Percentiles rank a stretch among this genome's conserved stretches.
These are phyloP conservation scores for Calonectria crousiana DNA, from an alignment of 2,329 filamentous ascomycete genomes.

Conservation along the genomic window DNA sequence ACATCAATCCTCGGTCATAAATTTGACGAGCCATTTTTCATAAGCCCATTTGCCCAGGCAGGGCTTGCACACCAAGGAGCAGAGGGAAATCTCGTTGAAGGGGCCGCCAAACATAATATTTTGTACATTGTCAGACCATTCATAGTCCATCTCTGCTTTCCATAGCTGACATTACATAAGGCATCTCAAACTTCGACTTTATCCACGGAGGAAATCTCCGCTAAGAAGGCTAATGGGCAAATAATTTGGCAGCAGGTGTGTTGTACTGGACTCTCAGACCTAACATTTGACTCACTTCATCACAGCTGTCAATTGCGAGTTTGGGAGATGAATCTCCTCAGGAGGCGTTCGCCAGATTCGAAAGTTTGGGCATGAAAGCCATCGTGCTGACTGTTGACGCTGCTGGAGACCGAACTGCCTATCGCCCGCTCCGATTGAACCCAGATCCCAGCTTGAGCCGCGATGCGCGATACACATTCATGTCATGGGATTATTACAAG, in stretches of 20 bases:
- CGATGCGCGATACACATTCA: conserved; percentile 40
- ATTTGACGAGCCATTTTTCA: conserved; percentile 67
- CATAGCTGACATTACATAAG: conserved; percentile 28
- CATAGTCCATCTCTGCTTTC: background rate
- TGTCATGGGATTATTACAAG: conserved; percentile 54
- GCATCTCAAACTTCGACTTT: conserved; percentile 49
- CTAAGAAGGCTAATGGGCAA: conserved; percentile 51
- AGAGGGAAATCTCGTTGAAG: conserved; percentile 64
- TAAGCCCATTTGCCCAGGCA: conserved; percentile 61
- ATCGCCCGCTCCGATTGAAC: conserved; percentile 18
- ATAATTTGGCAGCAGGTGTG: conserved; percentile 53
- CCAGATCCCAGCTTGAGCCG: background rate
- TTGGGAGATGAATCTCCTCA: conserved; percentile 49
- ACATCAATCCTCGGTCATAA: conserved; percentile 67
- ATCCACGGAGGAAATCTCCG: conserved; percentile 53
- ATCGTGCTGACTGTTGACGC: conserved; percentile 56
- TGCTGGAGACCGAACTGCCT: conserved; percentile 49
- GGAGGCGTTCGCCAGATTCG: conserved; percentile 45
- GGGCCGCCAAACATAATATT: conserved; percentile 60
- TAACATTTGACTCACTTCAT: background rate
- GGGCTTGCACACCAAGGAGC: conserved; percentile 58
- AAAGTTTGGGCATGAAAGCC: conserved; percentile 50
- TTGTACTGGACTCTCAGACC: background rate
- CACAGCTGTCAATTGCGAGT: conserved; percentile 36
- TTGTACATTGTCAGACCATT: conserved; percentile 58